These are phyloP conservation scores for Fagopyrum esculentum DNA, from an alignment of 148 eudicot genomes.

Conservation along the genomic window DNA sequence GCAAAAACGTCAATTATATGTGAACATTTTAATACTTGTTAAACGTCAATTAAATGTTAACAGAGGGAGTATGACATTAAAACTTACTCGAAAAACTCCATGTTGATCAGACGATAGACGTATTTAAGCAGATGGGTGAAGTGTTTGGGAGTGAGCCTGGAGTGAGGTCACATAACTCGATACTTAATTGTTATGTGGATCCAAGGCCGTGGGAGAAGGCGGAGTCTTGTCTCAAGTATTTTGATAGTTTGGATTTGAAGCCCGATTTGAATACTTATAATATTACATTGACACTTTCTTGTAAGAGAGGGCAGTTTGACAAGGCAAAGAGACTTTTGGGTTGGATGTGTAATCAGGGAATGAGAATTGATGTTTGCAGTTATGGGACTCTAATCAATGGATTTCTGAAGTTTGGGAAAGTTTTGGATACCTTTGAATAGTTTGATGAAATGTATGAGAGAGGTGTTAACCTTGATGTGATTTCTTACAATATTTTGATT, in stretches of 20 bases:
- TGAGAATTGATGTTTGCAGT: slow-evolving; percentile 55
- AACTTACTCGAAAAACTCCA: slow-evolving; percentile 39
- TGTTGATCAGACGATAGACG: slow-evolving; percentile 41
- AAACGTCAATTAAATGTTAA: too few species aligned
- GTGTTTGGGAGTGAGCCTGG: slow-evolving; percentile 64
- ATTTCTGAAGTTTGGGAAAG: slow-evolving; percentile 37
- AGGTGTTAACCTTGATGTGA: slow-evolving; percentile 54
- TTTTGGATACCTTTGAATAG: slow-evolving; percentile 38
- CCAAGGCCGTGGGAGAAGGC: slow-evolving; percentile 54
- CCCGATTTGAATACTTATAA: slow-evolving; percentile 65
- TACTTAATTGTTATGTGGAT: too few species aligned
- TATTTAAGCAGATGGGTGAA: slow-evolving; percentile 49
- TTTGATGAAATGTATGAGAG: slow-evolving; percentile 74
- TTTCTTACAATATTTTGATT: slow-evolving; percentile 65
- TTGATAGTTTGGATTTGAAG: slow-evolving; percentile 30
- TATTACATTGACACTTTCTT: slow-evolving; percentile 54
- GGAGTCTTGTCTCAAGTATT: slow-evolving; percentile 43
- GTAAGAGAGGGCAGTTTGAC: slow-evolving; percentile 40
- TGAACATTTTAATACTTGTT: too few species aligned
- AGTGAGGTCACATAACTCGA: slow-evolving; percentile 63
- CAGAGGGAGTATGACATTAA: slow-evolving; percentile 17
- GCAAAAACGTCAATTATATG: too few species aligned
- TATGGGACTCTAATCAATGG: slow-evolving; percentile 64
- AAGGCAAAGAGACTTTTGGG: slow-evolving; percentile 44
- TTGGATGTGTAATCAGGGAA: slow-evolving; percentile 40